These are phyloP conservation scores for Fusarium avenaceum DNA, from an alignment of 2,329 filamentous ascomycete genomes.

Conservation along the genomic window DNA sequence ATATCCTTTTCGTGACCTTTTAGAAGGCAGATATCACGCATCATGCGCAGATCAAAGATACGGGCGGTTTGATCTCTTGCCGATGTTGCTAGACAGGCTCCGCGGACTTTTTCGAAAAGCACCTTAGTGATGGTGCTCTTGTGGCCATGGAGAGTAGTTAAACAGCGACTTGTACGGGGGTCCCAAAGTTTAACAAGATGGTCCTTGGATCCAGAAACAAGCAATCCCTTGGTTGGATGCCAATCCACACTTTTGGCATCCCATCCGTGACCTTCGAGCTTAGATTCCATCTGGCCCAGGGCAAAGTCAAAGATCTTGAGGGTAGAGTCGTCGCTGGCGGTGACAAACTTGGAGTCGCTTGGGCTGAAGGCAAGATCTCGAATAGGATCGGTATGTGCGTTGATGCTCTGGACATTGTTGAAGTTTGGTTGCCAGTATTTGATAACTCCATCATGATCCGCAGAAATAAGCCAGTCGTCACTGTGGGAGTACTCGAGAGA, in stretches of 20 bases:
- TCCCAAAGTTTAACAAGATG: constrained; percentile 99
- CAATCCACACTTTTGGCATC: constrained; percentile 97
- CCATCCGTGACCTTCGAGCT: constrained; percentile 95
- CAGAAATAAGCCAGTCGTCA: constrained; percentile 96
- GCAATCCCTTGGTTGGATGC: constrained; percentile 93
- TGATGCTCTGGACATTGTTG: constrained; percentile 96
- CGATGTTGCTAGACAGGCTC: constrained; percentile 88
- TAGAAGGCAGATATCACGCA: constrained; percentile 95
- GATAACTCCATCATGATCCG: constrained; percentile 93
- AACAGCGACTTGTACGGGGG: constrained; percentile 87
- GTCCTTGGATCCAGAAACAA: constrained; percentile 97
- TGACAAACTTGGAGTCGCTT: constrained; percentile 95
- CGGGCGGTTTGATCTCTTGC: constrained; percentile 93
- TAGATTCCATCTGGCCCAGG: constrained; percentile 83
- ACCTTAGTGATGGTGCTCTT: constrained; percentile 98
- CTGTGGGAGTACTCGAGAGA: constrained; percentile 91
- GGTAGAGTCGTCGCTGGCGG: constrained; percentile 91
- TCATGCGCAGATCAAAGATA: constrained; percentile 96
- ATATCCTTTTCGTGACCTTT: constrained; percentile 98
- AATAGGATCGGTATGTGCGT: constrained; percentile 90
- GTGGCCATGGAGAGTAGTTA: constrained; percentile 95
- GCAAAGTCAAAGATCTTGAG: constrained; percentile 98
- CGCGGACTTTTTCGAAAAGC: constrained; percentile 87
- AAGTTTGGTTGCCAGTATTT: constrained; percentile 99
- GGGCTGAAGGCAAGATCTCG: constrained; percentile 93